Base-by-base conservation (phyloP, 306 rosid genomes). In the Argentina anserina region DNA sequence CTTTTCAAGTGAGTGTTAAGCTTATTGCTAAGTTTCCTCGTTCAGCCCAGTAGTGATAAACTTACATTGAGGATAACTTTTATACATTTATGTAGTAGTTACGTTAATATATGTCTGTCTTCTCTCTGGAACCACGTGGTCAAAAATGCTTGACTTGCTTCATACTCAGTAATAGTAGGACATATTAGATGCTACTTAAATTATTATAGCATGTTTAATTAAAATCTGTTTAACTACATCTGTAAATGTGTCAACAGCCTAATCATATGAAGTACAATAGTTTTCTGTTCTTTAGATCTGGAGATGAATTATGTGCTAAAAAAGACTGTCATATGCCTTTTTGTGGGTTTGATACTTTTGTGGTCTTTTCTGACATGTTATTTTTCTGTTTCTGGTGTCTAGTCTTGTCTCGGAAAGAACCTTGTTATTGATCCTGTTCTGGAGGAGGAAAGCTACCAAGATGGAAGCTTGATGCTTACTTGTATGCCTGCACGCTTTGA, bases 391-490 rank as follows among this genome's bases (percentile, higher is more conserved):
- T 59, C 46, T 77, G 64, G 52, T 63, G 42, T 49, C 80, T 47
- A 95, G 99, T 90, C 97, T 70, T 89, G 87, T 62, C 83, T 95
- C 2, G 85, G 92, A 40, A 94, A 85, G 83, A 91, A 86, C 82
- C 95, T 94, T 11, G 83, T 91, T 55, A 87, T 94, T 71, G 98
- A 94, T 83, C 95, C 98, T 58, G 63, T 80, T 74, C 76, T 69
- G 76, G 99, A 95, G 84, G 99, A 95, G 84, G 99, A 95, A 91
- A 88, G 87, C 84, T 50, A 67, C 84, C 93, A 95, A 87, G 99
- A 95, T 67, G 99, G 99, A 86, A 87, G 90, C 79, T 53, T 95
- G 70, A 84, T 83, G 89, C 86, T 95, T 56, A 76, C 97, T 34
- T 90, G 91, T 85, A 91, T 95, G 96, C 97, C 97, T 56, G 87